Conservation (phyloP, 2,329 filamentous ascomycete species). For the Pyrenochaeta sp. region DNA sequence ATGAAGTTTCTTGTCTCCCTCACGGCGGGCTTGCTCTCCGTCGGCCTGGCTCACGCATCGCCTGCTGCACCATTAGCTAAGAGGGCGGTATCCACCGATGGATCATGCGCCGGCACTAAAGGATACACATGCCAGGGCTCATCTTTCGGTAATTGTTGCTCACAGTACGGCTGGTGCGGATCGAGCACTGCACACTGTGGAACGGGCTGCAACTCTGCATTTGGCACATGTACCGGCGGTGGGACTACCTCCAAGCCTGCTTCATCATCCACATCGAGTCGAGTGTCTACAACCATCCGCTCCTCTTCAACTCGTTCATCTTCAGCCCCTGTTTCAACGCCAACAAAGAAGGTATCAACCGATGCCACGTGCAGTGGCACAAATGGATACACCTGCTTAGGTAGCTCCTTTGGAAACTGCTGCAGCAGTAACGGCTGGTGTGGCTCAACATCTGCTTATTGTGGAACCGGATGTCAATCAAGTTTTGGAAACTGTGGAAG, state of each 20-base stretch:
- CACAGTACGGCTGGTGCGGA: constrained; percentile 53
- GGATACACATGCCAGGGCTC: constrained; percentile 56
- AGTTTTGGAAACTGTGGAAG: constrained; percentile 41
- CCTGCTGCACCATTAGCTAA: constrained; percentile 20
- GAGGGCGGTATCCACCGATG: constrained; percentile 50
- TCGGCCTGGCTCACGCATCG: constrained; percentile 22
- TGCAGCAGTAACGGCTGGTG: constrained; percentile 53
- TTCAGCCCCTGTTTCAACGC: constrained; percentile 26
- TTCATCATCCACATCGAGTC: constrained; percentile 12
- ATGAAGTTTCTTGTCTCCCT: constrained; percentile 34
- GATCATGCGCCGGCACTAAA: constrained; percentile 52
- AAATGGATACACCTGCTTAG: constrained; percentile 39
- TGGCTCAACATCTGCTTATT: constrained; percentile 49
- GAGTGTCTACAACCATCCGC: constrained; percentile 45
- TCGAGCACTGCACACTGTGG: constrained; percentile 40
- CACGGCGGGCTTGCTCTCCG: constrained; percentile 28
- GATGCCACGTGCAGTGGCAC: constrained; percentile 54
- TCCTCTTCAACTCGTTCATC: constrained; percentile 19
- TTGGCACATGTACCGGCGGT: constrained; percentile 38
- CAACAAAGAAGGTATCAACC: constrained; percentile 41
- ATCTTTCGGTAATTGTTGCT: constrained; percentile 56
- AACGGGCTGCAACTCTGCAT: constrained; percentile 41
- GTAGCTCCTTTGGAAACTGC: constrained; percentile 46
- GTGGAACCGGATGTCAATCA: constrained; percentile 43
- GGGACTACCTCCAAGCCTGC: constrained; percentile 7